Percentiles rank a stretch among this genome's conserved stretches.
phyloP scores from a whole-genome alignment of 345 rosid species.

The Acer negundo region DNA sequence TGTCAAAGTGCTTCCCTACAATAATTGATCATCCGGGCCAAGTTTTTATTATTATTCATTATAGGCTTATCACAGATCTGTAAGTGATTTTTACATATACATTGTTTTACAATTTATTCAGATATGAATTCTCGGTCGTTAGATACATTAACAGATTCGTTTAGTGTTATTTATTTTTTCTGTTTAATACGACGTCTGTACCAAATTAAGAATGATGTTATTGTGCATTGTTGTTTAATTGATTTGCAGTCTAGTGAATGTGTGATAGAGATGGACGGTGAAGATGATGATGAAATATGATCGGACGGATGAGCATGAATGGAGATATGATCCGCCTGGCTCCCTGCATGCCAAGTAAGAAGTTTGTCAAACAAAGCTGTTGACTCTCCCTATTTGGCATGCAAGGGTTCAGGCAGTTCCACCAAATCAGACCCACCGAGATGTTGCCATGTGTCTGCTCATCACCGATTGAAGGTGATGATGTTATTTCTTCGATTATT shows the following conservation, averaged over 20 bases:
- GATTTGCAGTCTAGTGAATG: background rate
- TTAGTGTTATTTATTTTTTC: no score
- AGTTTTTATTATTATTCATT: background rate
- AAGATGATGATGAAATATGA: background rate
- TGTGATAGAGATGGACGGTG: background rate
- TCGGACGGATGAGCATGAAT: background rate
- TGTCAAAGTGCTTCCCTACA: background rate
- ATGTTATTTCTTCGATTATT: background rate
- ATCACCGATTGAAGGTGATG: background rate
- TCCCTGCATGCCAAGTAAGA: slow-evolving; percentile 41
- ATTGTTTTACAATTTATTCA: background rate
- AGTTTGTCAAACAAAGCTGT: slow-evolving; percentile 4
- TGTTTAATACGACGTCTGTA: background rate
- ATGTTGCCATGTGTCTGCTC: background rate
- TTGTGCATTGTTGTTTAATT: background rate
- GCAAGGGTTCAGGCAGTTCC: slow-evolving; percentile 29
- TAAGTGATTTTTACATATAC: background rate
- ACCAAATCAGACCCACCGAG: background rate
- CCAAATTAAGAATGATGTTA: background rate
- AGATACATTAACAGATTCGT: background rate
- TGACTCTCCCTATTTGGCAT: slow-evolving; percentile 31
- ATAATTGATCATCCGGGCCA: background rate
- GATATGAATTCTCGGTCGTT: background rate
- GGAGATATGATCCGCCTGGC: slow-evolving; percentile 29
- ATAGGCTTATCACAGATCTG: background rate